Evolutionary conservation across 148 eudicot species (phyloP).

Genomic region (Nepenthes mirabilis): DNA sequence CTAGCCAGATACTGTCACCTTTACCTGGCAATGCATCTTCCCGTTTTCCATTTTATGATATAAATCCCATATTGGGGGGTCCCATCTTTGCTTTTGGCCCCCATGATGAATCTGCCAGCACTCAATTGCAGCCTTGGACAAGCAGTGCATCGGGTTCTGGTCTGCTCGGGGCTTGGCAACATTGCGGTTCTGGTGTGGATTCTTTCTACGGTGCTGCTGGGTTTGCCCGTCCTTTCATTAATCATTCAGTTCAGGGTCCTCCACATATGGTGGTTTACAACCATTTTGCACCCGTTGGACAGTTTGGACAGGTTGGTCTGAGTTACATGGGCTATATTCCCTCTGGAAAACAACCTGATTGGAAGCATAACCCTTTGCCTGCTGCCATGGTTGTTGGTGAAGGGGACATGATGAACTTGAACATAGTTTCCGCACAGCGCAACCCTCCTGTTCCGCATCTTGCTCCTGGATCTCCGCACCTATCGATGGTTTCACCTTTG

Average conservation of each 20-base stretch:
- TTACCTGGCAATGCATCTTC: constrained; percentile 66
- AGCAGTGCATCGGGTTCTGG: constrained; percentile 42
- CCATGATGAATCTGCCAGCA: constrained; percentile 51
- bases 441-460: constrained; percentile 52
- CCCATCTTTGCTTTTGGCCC: constrained; percentile 79
- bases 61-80: constrained; percentile 81
- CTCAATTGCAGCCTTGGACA: constrained; percentile 58
- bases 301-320: constrained; percentile 89
- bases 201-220: constrained; percentile 87
- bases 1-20: constrained; percentile 65
- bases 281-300: constrained; percentile 95
- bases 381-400: constrained; percentile 36
- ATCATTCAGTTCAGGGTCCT: constrained; percentile 77
- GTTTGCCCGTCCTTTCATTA: constrained; percentile 70
- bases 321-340: constrained; percentile 96
- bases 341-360: constrained; percentile 87
- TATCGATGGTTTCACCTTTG: constrained; percentile 73
- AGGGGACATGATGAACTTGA: constrained; percentile 40
- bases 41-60: constrained; percentile 83
- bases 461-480: constrained; percentile 65
- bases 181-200: constrained; percentile 62
- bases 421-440: constrained; percentile 46
- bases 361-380: constrained; percentile 66
- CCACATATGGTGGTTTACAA: constrained; percentile 96
- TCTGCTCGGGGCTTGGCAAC: constrained; percentile 74